Evolutionary conservation across 768 basidiomycete species (phyloP).

Genomic region (Phlebiopsis gigantea): DNA sequence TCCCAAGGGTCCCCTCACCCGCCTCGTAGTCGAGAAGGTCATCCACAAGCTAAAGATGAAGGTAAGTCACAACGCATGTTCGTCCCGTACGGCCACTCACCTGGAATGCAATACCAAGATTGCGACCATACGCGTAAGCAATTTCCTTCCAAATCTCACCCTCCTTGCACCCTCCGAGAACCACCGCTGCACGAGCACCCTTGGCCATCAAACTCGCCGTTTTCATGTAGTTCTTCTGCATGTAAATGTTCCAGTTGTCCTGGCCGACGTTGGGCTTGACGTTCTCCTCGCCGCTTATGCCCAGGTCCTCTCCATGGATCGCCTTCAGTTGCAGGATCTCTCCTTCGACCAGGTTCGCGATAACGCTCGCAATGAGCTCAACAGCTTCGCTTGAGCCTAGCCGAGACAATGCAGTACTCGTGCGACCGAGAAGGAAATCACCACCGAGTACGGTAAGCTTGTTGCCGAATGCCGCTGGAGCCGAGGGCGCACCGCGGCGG

Average conservation of each 20-base stretch:
- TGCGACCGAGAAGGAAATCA: conserved; percentile 91
- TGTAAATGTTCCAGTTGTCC: conserved; percentile 70
- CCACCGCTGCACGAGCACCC: conserved; percentile 74
- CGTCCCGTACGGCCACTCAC: conserved; percentile 31
- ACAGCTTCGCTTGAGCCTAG: conserved; percentile 88
- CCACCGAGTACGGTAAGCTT: conserved; percentile 93
- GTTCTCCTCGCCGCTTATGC: conserved; percentile 23
- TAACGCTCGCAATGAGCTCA: conserved; percentile 86
- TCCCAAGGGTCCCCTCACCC: conserved; percentile 68
- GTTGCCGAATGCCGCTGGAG: conserved; percentile 79
- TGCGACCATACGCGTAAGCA: conserved; percentile 87
- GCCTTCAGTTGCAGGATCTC: conserved; percentile 79
- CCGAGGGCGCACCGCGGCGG: conserved; percentile 63
- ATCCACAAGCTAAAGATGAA: conserved; percentile 71
- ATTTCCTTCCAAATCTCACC: conserved; percentile 84
- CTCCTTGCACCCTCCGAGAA: conserved; percentile 76
- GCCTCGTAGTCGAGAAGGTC: conserved; percentile 93
- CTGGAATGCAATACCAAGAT: conserved; percentile 95
- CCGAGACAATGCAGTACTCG: conserved; percentile 80
- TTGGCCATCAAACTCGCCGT: conserved; percentile 91
- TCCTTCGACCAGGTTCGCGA: conserved; percentile 95
- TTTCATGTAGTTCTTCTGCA: conserved; percentile 91
- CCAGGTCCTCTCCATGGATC: conserved; percentile 37
- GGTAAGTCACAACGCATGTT: background rate
- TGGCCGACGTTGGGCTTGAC: conserved; percentile 22